Base-by-base conservation (phyloP, 495 filamentous ascomycete species). In the Peziza echinospora region DNA sequence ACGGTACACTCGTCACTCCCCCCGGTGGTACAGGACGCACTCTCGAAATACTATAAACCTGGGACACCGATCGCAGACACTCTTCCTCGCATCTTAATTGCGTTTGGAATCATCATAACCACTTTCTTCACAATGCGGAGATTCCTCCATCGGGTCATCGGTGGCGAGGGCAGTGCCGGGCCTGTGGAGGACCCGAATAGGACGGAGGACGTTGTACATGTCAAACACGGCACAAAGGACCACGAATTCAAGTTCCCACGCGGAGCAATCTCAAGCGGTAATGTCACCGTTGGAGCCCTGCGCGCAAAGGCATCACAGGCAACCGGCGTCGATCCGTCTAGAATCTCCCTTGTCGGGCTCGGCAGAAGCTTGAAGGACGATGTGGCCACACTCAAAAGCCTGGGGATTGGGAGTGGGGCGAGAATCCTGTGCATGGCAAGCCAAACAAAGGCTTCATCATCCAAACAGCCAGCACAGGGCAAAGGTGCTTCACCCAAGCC, bases 321-420 rank as follows among this genome's bases (percentile, higher is more conserved):
- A 17, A 53, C 50, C 10, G 19, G 30, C 5, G 47, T 53, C 8
- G 45, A 55, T 5, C 13, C 17, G 1, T 30, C 21, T 7, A 41
- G 53, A 5, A 40, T 59, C 22, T 49, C 44, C 0, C 49, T 59
- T 22, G 26, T 53, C 5, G 58, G 56, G 41, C 44, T 47, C 0
- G 56, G 52, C 2, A 57, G 47, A 22, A 48, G 53, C 23, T 48
- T 59, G 19, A 59, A 55, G 23, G 56, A 59, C 5, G 28, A 59
- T 23, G n/a, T 50, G 5, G 53, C 28, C 19, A 51, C 52, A 8
- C 44, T 59, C 25, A 25, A 37, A 13, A 53, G 46, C 10, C 37
- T 59, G 6, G 56, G 56, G 1, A 56, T 59, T 44, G 46, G 51
- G 21, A 49, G 52, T 9, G 50, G 37, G 5, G 52, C 56, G 0